A percentile compares a stretch with the other conserved stretches of the same genome.
phyloP scores from a whole-genome alignment of 192 early-diverging fungal genomes.

The Linnemannia exigua region DNA sequence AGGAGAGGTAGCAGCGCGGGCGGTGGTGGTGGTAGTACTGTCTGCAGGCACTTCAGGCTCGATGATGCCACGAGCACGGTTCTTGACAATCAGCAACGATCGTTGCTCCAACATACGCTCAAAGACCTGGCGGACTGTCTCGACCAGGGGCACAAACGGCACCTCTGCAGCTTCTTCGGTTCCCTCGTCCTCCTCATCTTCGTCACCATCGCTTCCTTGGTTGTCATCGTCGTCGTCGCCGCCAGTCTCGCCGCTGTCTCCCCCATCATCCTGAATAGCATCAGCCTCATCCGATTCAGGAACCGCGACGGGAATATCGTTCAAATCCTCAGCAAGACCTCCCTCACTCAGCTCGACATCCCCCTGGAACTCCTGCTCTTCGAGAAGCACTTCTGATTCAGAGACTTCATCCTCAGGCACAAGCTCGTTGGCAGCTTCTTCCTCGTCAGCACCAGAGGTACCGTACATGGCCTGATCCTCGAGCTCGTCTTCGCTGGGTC shows the following conservation, averaged over 20 bases:
- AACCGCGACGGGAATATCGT: constrained; percentile 9
- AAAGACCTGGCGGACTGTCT: constrained; percentile 47
- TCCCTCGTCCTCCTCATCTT: constrained; percentile 4
- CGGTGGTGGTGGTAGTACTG: not conserved
- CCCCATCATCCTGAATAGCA: not conserved
- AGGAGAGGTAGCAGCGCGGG: not conserved
- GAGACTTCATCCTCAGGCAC: constrained; percentile 39
- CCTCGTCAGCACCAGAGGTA: not conserved
- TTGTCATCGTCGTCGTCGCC: not conserved
- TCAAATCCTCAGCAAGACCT: constrained; percentile 33
- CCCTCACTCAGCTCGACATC: constrained; percentile 25
- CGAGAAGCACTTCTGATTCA: constrained; percentile 27
- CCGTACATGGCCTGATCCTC: constrained; percentile 14
- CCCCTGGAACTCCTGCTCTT: constrained; percentile 37
- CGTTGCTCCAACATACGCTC: constrained; percentile 50
- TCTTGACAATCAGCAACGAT: constrained; percentile 49
- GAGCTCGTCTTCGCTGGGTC: not conserved
- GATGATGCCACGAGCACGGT: constrained; percentile 38
- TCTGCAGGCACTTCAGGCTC: constrained; percentile 12
- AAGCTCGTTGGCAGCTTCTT: not conserved
- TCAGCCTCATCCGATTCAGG: not conserved
- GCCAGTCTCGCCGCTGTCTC: not conserved
- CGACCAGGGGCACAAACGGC: constrained; percentile 27
- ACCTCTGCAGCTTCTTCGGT: not conserved
- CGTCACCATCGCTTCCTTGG: not conserved